Evolutionary conservation across 208 protist species (phyloP), one percentile per base, ranked within the genome.

Genomic region (Trichomonas gallinae): DNA sequence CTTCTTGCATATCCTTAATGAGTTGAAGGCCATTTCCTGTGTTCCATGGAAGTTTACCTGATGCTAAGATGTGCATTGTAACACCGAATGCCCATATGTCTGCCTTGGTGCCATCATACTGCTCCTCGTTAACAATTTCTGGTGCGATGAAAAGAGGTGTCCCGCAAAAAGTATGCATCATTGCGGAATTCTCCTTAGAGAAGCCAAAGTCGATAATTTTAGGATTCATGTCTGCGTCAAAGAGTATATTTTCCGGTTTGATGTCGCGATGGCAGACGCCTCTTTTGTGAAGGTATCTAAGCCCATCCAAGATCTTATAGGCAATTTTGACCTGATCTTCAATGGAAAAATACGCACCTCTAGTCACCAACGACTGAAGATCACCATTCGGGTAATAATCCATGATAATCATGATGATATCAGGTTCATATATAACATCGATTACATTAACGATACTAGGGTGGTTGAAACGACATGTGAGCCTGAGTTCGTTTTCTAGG

Each of bases 131-230:
- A 82, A 82, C 23, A 34, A 34, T 34, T 31, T 34, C 63, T 36
- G 63, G 63, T 82, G 63, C 97, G 96, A 98, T 98, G 96, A 96
- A 98, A 58, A 97, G 81, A 21, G 97, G 97, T 9, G 97, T 97
- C 44, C 97, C 97, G 15, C 49, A 58, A 82, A 82, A 82, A 34
- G 31, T 34, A 17, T 36, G 11, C 23, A 36, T 34, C 11, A 34
- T 34, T 36, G 23, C 31, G 9, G 11, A 34, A 34, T 36, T 36
- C 9, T 17, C 11, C n/a, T 82, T 82, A n/a, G 23, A 82, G 15
- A 58, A 58, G 15, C 49, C 49, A 58, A 58, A 58, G 49, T 58
- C 49, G 15, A 58, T 58, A 15, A 58, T 58, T 58, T 58, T 58
- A 21, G 49, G 49, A 58, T 58, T 58, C 49, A 58, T 58, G 6